Evolutionary conservation across 176 grass and related monocot genomes (phyloP).

Genomic region (Puya raimondii): DNA sequence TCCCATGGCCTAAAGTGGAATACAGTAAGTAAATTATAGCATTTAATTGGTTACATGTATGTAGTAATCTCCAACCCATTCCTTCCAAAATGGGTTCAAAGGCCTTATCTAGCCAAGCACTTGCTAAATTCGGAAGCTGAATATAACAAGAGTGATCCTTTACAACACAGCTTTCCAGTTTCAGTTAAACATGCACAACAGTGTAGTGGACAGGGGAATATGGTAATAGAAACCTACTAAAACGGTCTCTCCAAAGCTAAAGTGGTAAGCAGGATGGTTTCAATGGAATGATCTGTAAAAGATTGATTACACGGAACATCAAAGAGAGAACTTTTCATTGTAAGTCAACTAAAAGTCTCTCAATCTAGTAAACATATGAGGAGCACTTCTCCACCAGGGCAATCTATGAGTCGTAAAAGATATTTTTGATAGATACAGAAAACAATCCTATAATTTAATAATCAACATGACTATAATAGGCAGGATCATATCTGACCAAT

Average conservation of each 20-base stretch:
- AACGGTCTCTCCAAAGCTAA: no score
- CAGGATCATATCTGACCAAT: not conserved
- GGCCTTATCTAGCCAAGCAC: conserved; percentile 20
- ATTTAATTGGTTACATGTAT: conserved; percentile 30
- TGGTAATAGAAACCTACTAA: not conserved
- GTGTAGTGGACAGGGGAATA: not conserved
- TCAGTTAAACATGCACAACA: not conserved
- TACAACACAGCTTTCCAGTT: not conserved
- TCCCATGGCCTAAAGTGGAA: conserved; percentile 24
- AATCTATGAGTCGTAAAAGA: not conserved
- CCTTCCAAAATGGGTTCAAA: conserved; percentile 38
- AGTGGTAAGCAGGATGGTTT: no score
- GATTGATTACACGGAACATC: not conserved
- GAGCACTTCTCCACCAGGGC: not conserved
- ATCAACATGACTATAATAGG: not conserved
- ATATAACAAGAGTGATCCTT: not conserved
- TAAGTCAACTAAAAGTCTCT: not conserved
- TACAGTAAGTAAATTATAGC: conserved; percentile 16
- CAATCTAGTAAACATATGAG: not conserved
- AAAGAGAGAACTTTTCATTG: not conserved
- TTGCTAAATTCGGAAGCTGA: conserved; percentile 17
- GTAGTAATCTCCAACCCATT: conserved; percentile 37
- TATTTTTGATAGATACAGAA: not conserved
- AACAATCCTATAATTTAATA: not conserved
- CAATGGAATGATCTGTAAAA: not conserved